These are phyloP conservation scores for Tylopilus sp. DNA, from an alignment of 768 basidiomycete species.

Conservation along the genomic window DNA sequence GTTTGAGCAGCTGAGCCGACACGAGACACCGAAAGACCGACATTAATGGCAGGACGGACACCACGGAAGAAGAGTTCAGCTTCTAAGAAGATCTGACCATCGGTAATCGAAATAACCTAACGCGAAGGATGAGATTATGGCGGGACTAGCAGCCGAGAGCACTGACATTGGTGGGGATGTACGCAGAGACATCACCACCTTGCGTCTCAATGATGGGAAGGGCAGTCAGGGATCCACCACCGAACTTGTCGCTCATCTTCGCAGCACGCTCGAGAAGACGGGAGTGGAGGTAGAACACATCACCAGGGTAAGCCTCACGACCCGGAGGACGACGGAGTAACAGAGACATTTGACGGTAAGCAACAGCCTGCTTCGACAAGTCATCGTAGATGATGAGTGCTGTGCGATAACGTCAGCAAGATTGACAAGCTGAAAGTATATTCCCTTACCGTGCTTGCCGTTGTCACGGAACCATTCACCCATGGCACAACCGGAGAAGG, in stretches of 20 bases:
- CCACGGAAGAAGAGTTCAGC: slow-evolving; percentile 99
- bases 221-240: slow-evolving; percentile 97
- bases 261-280: slow-evolving; percentile 99
- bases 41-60: slow-evolving; percentile 99
- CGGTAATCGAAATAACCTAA: slow-evolving; percentile 99
- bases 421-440: not conserved
- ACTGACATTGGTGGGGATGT: slow-evolving; percentile 92
- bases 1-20: slow-evolving; percentile 99
- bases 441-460: slow-evolving; percentile 89
- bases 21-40: slow-evolving; percentile 99
- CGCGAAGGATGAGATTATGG: slow-evolving; percentile 1
- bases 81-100: slow-evolving; percentile 99
- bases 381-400: slow-evolving; percentile 99
- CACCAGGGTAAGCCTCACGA: slow-evolving; percentile 99
- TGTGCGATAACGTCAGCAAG: slow-evolving; percentile 28
- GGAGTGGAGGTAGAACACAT: slow-evolving; percentile 99
- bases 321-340: slow-evolving; percentile 99
- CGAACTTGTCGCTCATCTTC: slow-evolving; percentile 99
- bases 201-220: slow-evolving; percentile 99
- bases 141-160: not conserved
- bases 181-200: slow-evolving; percentile 99
- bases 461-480: slow-evolving; percentile 99
- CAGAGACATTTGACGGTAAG: slow-evolving; percentile 99
- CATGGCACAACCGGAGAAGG: slow-evolving; percentile 99
- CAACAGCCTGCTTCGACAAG: slow-evolving; percentile 99